Percentiles rank a stretch among this genome's conserved stretches.
phyloP scores from a whole-genome alignment of 1,284 basidiomycete species.

The Leccinum pachyderme region DNA sequence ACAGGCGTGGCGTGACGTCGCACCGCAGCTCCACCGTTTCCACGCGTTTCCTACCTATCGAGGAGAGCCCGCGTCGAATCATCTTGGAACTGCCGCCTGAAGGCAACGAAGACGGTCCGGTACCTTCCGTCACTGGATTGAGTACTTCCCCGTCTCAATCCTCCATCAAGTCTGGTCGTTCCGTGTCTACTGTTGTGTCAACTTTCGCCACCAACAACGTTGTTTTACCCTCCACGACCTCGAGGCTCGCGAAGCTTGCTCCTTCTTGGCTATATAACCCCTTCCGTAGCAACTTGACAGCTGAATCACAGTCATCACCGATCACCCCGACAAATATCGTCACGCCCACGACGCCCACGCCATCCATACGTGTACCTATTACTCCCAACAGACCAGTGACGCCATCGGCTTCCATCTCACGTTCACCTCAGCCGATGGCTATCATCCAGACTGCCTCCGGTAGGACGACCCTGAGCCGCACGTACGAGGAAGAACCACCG shows the following conservation, averaged over 20 bases:
- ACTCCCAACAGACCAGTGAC: slow-evolving; percentile 27
- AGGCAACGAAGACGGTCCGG: slow-evolving; percentile 34
- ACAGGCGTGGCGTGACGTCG: slow-evolving; percentile 38
- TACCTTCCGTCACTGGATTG: slow-evolving; percentile 36
- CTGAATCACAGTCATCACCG: slow-evolving; percentile 56
- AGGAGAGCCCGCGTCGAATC: slow-evolving; percentile 60
- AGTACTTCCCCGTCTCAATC: slow-evolving; percentile 68
- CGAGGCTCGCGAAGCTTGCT: slow-evolving; percentile 56
- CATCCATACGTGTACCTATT: slow-evolving; percentile 31
- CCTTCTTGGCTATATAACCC: slow-evolving; percentile 75
- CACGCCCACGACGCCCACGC: slow-evolving; percentile 31
- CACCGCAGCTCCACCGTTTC: slow-evolving; percentile 46
- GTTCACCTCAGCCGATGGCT: slow-evolving; percentile 50
- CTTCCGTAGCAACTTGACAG: slow-evolving; percentile 55
- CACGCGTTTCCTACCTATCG: slow-evolving; percentile 56
- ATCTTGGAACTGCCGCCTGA: slow-evolving; percentile 50
- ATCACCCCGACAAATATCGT: slow-evolving; percentile 38
- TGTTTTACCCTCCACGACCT: slow-evolving; percentile 27
- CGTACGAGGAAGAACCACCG: slow-evolving; percentile 54
- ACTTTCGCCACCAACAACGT: slow-evolving; percentile 8
- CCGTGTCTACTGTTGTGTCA: slow-evolving; percentile 35
- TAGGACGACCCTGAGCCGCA: slow-evolving; percentile 45
- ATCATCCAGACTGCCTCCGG: slow-evolving; percentile 47
- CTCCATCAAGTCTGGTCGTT: slow-evolving; percentile 54
- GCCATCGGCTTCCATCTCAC: slow-evolving; percentile 32